phyloP scores from a whole-genome alignment of 352 stramenopile species.

The Globisporangium radiosum region DNA sequence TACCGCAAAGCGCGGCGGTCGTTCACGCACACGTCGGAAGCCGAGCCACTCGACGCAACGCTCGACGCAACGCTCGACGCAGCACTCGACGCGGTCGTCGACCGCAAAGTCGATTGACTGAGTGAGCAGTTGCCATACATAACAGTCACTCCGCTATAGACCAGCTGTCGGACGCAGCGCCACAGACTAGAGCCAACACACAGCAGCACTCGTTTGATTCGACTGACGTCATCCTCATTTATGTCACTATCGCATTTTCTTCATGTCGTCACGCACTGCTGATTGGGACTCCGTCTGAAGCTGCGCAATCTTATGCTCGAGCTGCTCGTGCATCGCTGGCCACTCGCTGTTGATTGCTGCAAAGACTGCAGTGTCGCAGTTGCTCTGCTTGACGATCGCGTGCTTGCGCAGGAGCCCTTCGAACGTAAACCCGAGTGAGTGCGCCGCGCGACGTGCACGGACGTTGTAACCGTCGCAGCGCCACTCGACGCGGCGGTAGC shows the following conservation, averaged over 20 bases:
- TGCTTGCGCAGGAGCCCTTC: constrained; percentile 88
- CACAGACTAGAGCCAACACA: no score
- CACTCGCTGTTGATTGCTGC: constrained; percentile 86
- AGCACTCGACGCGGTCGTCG: no score
- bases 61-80: no score
- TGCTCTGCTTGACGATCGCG: constrained; percentile 77
- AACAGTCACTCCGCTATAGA: no score
- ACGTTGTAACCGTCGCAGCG: constrained; percentile 84
- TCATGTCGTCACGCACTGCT: constrained; percentile 12
- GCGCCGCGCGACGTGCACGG: constrained; percentile 61
- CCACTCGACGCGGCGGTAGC: constrained; percentile 86
- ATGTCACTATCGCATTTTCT: constrained; percentile 29
- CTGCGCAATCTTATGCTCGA: constrained; percentile 36
- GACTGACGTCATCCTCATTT: no score
- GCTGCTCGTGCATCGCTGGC: constrained; percentile 55
- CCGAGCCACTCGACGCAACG: no score
- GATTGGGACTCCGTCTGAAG: constrained; percentile 5
- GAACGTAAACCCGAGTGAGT: constrained; percentile 81
- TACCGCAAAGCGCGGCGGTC: constrained; percentile 68
- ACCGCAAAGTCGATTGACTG: no score
- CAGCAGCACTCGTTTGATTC: no score
- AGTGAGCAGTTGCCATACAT: no score
- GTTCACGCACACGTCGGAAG: no score
- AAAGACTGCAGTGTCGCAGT: constrained; percentile 82
- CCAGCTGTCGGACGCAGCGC: no score